These are phyloP conservation scores for Niveomyces coronatus DNA, from an alignment of 2,329 filamentous ascomycete genomes.

Conservation along the genomic window DNA sequence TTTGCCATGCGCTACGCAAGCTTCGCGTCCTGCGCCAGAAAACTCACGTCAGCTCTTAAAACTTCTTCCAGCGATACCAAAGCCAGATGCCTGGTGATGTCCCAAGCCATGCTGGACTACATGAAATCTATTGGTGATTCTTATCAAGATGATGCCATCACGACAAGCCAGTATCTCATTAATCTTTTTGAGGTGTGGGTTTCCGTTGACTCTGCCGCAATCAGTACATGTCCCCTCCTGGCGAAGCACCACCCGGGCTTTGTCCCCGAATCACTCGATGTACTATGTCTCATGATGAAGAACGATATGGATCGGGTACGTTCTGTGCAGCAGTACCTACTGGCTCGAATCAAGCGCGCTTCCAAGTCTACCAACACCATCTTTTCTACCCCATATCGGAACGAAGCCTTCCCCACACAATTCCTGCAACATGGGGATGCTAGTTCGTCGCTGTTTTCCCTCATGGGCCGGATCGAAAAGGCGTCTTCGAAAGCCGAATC, in stretches of 20 bases:
- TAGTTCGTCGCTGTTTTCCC: neutral
- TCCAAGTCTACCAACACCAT: neutral
- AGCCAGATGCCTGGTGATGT: neutral
- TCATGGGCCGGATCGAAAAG: neutral
- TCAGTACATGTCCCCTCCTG: constrained; percentile 35
- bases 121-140: constrained; percentile 7
- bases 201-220: constrained; percentile 39
- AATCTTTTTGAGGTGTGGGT: constrained; percentile 48
- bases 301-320: constrained; percentile 41
- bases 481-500: neutral
- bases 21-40: neutral
- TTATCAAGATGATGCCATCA: constrained; percentile 23
- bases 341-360: neutral
- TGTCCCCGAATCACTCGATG: constrained; percentile 37
- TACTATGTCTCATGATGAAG: constrained; percentile 38
- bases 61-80: neutral
- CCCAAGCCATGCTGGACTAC: neutral
- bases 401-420: neutral
- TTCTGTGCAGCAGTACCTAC: constrained; percentile 12
- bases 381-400: neutral
- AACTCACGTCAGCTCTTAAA: neutral
- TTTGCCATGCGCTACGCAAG: neutral
- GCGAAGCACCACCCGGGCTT: constrained; percentile 42
- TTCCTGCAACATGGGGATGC: neutral
- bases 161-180: constrained; percentile 29